Evolutionary conservation across 108 stramenopile species (phyloP), one percentile per base, ranked within the genome.

Genomic region (Phaeodactylum tricornutum): DNA sequence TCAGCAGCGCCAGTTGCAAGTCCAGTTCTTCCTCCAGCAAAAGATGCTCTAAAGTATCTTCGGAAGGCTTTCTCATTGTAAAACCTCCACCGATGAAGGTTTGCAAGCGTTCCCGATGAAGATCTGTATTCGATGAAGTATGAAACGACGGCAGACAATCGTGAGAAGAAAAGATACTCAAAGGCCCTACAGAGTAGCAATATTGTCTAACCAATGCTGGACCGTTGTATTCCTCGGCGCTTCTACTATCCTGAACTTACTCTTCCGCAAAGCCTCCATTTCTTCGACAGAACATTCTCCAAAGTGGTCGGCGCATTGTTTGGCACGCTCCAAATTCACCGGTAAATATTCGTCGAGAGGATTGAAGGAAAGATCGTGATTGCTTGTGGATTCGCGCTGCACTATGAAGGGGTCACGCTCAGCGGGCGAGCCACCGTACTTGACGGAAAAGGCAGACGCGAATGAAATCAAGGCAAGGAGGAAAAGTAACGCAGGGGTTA

Each of bases 21-120:
- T 43, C 46, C 22, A 58, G 31, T 15, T 58, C 57, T 48, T 58
- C 47, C 30, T 58, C 57, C 20, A 58, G 15, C 4, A 48, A 20
- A 1, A 45, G 45, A 35, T 58, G 57, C 17, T 58, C 47, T 14
- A 48, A 12, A 9, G 36, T 47, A 27, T 47, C 47, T 34, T 58
- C 45, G 3, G 57, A 15, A 1, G 32, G 17, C 8, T 29, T 17
- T n/a, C 31, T 27, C 16, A 21, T 20, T 14, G 21, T 22, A 33
- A 19, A 17, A 23, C 28, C 29, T 5, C 12, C 14, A 27, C 42
- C 50, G 30, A 43, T 17, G 29, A 38, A 37, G 21, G 37, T 30
- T 39, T 58, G 43, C 0, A 58, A 17, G 0, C 45, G 45, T 58
- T 58, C 47, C 22, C 38, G 47, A 36, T 58, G 57, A 8, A 58